Conservation (phyloP, 192 early-diverging fungal species). For the Paraglomus occultum region DNA sequence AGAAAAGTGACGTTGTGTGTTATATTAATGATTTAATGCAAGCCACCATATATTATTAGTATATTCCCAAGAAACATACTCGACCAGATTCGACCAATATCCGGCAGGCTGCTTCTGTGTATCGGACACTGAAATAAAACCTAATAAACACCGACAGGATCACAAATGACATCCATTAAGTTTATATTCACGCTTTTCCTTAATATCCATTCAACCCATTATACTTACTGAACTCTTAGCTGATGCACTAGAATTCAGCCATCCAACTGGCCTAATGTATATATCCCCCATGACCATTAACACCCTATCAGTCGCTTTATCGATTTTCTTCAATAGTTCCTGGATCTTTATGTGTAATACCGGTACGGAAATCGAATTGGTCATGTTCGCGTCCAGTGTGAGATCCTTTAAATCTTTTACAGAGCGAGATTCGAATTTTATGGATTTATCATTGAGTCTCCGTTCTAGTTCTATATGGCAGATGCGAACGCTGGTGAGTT, state of each 20-base stretch:
- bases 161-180: neutral
- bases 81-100: neutral
- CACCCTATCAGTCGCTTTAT: conserved; percentile 6
- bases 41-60: neutral
- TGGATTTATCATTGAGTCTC: neutral
- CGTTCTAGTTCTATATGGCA: neutral
- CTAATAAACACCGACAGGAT: conserved; percentile 3
- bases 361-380: neutral
- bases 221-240: neutral
- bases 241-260: neutral
- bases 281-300: conserved; percentile 11
- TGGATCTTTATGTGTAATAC: neutral
- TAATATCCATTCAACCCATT: too few species aligned
- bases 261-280: conserved; percentile 8
- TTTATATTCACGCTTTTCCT: too few species aligned
- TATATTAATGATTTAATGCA: neutral
- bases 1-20: neutral
- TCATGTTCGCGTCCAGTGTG: neutral
- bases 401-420: conserved; percentile 1
- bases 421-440: neutral
- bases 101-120: neutral
- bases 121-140: neutral
- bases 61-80: neutral
- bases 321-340: neutral
- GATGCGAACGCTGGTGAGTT: neutral